These are phyloP conservation scores for Hypomontagnella submonticulosa DNA, from an alignment of 495 filamentous ascomycete genomes.

Conservation along the genomic window DNA sequence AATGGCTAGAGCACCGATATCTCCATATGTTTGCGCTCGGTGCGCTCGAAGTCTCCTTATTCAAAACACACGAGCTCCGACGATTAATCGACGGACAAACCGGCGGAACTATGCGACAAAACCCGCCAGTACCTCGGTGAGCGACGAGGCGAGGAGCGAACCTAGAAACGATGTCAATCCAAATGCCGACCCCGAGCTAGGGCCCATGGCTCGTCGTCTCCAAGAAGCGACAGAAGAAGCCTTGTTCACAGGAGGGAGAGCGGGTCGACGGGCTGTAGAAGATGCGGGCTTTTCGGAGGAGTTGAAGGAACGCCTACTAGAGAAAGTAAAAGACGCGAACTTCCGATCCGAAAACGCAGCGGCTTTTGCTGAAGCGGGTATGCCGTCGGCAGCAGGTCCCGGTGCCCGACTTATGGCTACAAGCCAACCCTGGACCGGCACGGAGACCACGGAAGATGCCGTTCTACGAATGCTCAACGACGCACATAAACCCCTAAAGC, in stretches of 20 bases:
- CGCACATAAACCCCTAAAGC: slow-evolving; percentile 74
- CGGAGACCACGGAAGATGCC: slow-evolving; percentile 76
- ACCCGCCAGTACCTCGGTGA: not conserved
- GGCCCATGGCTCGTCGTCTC: slow-evolving; percentile 80
- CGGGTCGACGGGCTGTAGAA: slow-evolving; percentile 77
- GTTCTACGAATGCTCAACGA: slow-evolving; percentile 91
- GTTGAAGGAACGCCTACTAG: slow-evolving; percentile 77
- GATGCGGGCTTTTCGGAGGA: slow-evolving; percentile 91
- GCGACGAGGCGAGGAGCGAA: slow-evolving; percentile 2
- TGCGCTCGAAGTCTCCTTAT: slow-evolving; percentile 28
- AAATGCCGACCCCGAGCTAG: slow-evolving; percentile 43
- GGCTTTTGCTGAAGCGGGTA: slow-evolving; percentile 72
- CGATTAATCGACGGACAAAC: slow-evolving; percentile 13
- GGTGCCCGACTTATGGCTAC: slow-evolving; percentile 78
- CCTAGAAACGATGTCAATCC: slow-evolving; percentile 6
- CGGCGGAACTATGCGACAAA: slow-evolving; percentile 34
- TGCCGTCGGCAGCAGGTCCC: slow-evolving; percentile 74
- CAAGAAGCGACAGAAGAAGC: slow-evolving; percentile 83
- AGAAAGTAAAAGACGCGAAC: slow-evolving; percentile 74
- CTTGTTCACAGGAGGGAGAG: slow-evolving; percentile 74
- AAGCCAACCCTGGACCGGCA: slow-evolving; percentile 80
- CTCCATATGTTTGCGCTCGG: slow-evolving; percentile 41
- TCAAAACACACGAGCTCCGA: slow-evolving; percentile 9
- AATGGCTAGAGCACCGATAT: slow-evolving; percentile 37
- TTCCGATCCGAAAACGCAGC: slow-evolving; percentile 76